phyloP scores from a whole-genome alignment of 306 rosid species.

The Castanopsis chinensis region DNA sequence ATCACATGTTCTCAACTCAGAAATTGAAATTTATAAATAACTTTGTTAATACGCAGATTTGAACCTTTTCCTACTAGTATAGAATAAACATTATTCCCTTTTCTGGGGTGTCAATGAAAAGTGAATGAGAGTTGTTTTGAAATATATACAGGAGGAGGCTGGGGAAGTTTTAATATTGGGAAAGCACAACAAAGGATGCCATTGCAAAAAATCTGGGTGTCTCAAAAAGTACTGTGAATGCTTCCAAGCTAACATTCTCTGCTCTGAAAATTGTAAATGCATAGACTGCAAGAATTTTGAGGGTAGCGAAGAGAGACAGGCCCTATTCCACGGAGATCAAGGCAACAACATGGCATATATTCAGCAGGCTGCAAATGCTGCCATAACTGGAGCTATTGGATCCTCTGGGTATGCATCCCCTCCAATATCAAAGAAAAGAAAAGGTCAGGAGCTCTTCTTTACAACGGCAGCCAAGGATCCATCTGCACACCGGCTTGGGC shows the following conservation, averaged over 20 bases:
- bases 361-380: constrained; percentile 99
- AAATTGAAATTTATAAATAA: not conserved
- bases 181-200: constrained; percentile 99
- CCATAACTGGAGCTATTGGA: constrained; percentile 98
- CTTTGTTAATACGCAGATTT: constrained; percentile 1
- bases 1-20: constrained; percentile 7
- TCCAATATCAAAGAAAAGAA: constrained; percentile 77
- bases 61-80: constrained; percentile 10
- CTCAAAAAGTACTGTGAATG: constrained; percentile 97
- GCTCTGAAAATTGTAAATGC: constrained; percentile 98
- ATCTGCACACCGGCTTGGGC: constrained; percentile 58
- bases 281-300: constrained; percentile 99
- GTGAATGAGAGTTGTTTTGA: constrained; percentile 27
- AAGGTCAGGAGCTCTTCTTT: constrained; percentile 70
- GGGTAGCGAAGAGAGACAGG: constrained; percentile 99
- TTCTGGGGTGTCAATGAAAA: constrained; percentile 12
- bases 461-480: constrained; percentile 74
- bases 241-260: constrained; percentile 97
- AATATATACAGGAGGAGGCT: constrained; percentile 68
- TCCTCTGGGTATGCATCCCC: constrained; percentile 90
- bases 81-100: not conserved
- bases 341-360: constrained; percentile 63
- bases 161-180: constrained; percentile 83
- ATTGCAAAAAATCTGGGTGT: constrained; percentile 98
- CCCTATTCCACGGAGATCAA: constrained; percentile 90